Conservation (phyloP, 2,329 filamentous ascomycete genomes). For the Paecilomyces formosus region DNA sequence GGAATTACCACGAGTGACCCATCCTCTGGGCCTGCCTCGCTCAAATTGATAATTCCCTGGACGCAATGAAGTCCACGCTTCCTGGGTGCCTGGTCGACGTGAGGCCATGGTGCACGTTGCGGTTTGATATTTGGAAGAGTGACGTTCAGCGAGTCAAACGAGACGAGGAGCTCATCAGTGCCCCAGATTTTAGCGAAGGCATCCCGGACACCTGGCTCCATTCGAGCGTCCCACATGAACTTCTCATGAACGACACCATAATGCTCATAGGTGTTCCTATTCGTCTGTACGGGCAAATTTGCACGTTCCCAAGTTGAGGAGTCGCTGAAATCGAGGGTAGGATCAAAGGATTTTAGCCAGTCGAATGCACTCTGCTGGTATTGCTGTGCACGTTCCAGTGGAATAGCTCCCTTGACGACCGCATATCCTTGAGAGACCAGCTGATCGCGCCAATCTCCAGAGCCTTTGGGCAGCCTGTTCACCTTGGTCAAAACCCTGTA, state of each 20-base stretch:
- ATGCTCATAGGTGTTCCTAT: neutral
- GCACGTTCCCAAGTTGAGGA: neutral
- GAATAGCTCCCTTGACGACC: conserved; percentile 37
- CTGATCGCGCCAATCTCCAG: too few relatives aligned
- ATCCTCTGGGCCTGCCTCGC: conserved; percentile 14
- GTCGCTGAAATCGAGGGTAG: neutral
- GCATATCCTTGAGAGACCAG: conserved; percentile 39
- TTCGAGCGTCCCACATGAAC: conserved; percentile 39
- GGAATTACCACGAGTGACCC: conserved; percentile 22
- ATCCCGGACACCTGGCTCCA: conserved; percentile 38
- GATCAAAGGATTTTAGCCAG: conserved; percentile 1
- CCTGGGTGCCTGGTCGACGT: conserved; percentile 22
- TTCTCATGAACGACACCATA: conserved; percentile 41
- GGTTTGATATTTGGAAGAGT: conserved; percentile 20
- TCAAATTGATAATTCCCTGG: conserved; percentile 20
- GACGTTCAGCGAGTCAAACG: conserved; percentile 28
- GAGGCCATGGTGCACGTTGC: conserved; percentile 20
- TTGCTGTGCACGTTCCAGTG: conserved; percentile 24
- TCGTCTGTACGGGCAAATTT: neutral
- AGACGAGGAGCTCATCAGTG: conserved; percentile 11
- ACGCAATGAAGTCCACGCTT: conserved; percentile 20
- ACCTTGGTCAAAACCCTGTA: too few relatives aligned
- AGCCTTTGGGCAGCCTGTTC: too few relatives aligned
- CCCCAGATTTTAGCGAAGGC: conserved; percentile 35
- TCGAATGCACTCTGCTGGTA: conserved; percentile 8